These are phyloP conservation scores for Fusarium sp. DNA, from an alignment of 2,329 filamentous ascomycete species.

Conservation along the genomic window DNA sequence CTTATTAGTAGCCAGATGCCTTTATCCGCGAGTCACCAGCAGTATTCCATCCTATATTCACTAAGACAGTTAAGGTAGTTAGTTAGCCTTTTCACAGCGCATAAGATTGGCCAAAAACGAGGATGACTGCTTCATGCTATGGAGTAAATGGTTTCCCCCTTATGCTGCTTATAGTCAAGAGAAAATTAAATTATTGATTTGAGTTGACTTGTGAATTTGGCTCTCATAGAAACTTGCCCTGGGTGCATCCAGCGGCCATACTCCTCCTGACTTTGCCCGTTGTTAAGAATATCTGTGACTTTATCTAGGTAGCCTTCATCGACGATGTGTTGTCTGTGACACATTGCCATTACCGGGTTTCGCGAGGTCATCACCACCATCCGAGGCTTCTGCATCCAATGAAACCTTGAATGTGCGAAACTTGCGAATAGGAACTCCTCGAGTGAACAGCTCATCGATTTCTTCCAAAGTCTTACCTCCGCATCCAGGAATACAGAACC, in stretches of 20 bases:
- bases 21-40: background rate
- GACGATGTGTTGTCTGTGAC: background rate
- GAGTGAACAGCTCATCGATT: constrained; percentile 38
- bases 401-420: constrained; percentile 9
- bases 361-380: background rate
- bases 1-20: background rate
- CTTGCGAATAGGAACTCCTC: constrained; percentile 23
- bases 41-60: background rate
- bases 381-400: background rate
- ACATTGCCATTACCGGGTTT: background rate
- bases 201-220: background rate
- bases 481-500: constrained; percentile 34
- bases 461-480: constrained; percentile 33
- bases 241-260: background rate
- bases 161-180: background rate
- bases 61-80: background rate
- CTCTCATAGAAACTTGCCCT: background rate
- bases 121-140: background rate
- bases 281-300: background rate
- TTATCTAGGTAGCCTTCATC: background rate
- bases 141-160: background rate
- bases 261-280: background rate
- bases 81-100: background rate
- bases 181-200: background rate
- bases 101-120: background rate